Percentiles rank a stretch among this genome's conserved stretches.
Evolutionary conservation across 345 rosid genomes (phyloP).

Genomic region (Corymbia maculata): DNA sequence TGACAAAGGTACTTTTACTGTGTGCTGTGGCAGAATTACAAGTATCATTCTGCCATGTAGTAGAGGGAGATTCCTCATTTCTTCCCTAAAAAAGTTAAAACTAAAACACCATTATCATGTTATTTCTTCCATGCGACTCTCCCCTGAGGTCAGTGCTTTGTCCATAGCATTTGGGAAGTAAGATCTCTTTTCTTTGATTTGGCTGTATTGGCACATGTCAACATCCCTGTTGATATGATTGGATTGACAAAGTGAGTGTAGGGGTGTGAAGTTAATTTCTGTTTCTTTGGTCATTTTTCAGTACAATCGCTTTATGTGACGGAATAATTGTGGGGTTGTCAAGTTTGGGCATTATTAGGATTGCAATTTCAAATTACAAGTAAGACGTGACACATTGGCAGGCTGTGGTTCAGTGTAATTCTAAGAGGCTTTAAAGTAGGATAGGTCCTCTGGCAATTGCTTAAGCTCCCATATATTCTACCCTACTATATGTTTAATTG

Average conservation of each 20-base stretch:
- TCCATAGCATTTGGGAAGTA: neutral
- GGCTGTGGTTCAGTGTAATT: neutral
- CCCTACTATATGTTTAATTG: neutral
- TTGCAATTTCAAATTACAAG: neutral
- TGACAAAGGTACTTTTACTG: conserved; percentile 50
- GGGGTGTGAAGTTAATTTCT: neutral
- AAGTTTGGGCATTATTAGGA: neutral
- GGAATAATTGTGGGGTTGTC: neutral
- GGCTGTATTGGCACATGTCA: neutral
- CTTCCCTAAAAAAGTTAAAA: neutral
- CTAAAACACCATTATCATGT: neutral
- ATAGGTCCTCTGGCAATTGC: neutral
- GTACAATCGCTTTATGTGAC: neutral
- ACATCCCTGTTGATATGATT: neutral
- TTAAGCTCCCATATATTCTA: neutral
- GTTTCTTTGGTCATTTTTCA: neutral
- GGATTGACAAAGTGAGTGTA: neutral
- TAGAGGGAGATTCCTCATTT: neutral
- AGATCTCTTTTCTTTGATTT: neutral
- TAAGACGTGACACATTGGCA: neutral
- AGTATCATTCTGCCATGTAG: neutral
- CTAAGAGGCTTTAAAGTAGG: neutral
- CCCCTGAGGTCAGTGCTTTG: neutral
- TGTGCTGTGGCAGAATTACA: neutral
- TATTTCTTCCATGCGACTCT: neutral